Percentiles rank a stretch among this genome's conserved stretches.
Evolutionary conservation across 225 moss, liverwort and hornwort species (phyloP).

Genomic region (Pseudisothecium myosuroides): DNA sequence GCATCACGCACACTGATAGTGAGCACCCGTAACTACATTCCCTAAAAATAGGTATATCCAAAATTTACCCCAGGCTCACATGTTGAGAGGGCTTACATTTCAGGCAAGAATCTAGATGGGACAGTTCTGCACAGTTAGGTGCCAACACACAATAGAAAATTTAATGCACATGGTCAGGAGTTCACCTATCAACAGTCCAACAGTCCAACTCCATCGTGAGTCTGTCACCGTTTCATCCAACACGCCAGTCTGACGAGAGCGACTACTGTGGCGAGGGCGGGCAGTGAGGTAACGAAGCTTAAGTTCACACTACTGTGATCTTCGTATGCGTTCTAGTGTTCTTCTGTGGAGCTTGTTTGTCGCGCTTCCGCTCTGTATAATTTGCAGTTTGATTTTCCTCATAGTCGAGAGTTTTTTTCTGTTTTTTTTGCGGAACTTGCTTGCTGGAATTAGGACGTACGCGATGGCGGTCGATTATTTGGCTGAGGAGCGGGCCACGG

Average conservation of each 20-base stretch:
- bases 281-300: background rate
- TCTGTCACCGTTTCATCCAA: background rate
- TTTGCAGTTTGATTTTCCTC: background rate
- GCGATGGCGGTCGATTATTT: constrained; percentile 39
- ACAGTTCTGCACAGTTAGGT: background rate
- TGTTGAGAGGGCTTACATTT: background rate
- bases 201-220: background rate
- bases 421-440: background rate
- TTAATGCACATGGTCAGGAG: background rate
- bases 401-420: background rate
- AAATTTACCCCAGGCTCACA: background rate
- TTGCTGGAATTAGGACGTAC: background rate
- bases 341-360: background rate
- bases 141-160: background rate
- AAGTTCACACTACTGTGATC: too few species aligned
- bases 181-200: background rate
- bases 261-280: background rate
- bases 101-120: background rate
- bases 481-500: constrained; percentile 51
- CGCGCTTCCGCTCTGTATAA: background rate
- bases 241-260: background rate
- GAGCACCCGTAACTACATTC: background rate
- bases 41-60: fast-evolving
- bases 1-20: fast-evolving
- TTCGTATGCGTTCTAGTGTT: background rate